These are phyloP conservation scores for Begonia peltatifolia DNA, from an alignment of 306 rosid species.

Conservation along the genomic window DNA sequence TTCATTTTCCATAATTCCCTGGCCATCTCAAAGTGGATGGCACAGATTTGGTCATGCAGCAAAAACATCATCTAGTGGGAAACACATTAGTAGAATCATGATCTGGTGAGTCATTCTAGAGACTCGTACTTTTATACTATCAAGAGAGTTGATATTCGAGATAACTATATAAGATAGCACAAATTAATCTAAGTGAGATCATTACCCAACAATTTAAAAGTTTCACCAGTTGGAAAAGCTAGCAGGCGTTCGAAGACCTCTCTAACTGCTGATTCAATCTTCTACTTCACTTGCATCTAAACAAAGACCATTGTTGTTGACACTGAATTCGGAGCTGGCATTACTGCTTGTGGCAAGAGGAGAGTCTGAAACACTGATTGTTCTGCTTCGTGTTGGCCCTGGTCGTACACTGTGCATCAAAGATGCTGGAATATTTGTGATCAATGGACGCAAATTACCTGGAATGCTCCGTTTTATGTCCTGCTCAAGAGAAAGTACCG, in stretches of 20 bases:
- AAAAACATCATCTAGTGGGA: too few species aligned
- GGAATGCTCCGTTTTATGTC: slow-evolving; percentile 88
- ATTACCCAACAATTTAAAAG: background rate
- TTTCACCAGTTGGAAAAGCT: slow-evolving; percentile 49
- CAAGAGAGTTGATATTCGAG: slow-evolving; percentile 12
- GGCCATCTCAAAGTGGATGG: too few species aligned
- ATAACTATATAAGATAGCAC: background rate
- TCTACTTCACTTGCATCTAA: slow-evolving; percentile 62
- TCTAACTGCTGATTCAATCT: slow-evolving; percentile 61
- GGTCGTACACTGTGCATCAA: slow-evolving; percentile 89
- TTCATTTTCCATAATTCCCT: too few species aligned
- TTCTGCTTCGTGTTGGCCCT: slow-evolving; percentile 68
- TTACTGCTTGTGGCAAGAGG: slow-evolving; percentile 93
- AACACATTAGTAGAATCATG: slow-evolving; percentile 16
- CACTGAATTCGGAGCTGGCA: slow-evolving; percentile 88
- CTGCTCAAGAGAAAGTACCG: slow-evolving; percentile 19
- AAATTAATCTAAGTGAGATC: background rate
- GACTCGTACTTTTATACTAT: too few species aligned
- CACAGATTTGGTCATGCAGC: too few species aligned
- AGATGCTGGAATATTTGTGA: slow-evolving; percentile 97
- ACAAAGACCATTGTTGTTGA: slow-evolving; percentile 77
- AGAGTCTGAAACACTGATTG: slow-evolving; percentile 69
- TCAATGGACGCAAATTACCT: slow-evolving; percentile 70
- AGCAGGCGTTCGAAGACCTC: slow-evolving; percentile 61
- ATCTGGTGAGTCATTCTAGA: slow-evolving; percentile 14